These are phyloP conservation scores for Termitomyces sp. DNA, from an alignment of 1,284 basidiomycete genomes.

Conservation along the genomic window DNA sequence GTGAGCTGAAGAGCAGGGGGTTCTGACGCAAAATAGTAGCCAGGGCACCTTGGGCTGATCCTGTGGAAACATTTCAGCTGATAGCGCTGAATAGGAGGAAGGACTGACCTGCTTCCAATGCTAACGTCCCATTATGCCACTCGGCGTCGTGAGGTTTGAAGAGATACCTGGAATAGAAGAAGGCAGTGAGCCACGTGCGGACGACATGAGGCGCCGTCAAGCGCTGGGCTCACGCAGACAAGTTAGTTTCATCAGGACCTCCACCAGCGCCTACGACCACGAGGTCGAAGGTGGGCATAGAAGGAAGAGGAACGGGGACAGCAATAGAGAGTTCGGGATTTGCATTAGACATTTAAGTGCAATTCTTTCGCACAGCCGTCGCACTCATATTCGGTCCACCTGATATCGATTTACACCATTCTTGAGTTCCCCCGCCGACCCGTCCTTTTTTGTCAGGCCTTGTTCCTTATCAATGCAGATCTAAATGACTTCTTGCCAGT, in stretches of 20 bases:
- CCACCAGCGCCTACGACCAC: conserved; percentile 74
- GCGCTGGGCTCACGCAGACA: conserved; percentile 57
- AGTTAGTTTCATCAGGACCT: conserved; percentile 69
- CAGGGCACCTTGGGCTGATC: conserved; percentile 69
- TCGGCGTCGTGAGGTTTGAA: conserved; percentile 51
- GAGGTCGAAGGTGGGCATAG: conserved; percentile 58
- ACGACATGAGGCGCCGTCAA: conserved; percentile 10
- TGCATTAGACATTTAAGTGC: conserved; percentile 12
- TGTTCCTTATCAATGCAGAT: background rate
- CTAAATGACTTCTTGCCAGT: background rate
- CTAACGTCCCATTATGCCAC: conserved; percentile 69
- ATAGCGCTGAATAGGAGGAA: background rate
- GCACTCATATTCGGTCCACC: conserved; percentile 7
- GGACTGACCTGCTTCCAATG: conserved; percentile 63
- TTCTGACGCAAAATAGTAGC: conserved; percentile 46
- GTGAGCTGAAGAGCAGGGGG: conserved; percentile 46
- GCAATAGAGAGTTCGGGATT: conserved; percentile 5
- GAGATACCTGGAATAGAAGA: conserved; percentile 54
- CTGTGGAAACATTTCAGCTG: conserved; percentile 29
- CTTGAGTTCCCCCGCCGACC: background rate
- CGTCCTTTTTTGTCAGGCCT: background rate
- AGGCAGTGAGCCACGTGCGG: conserved; percentile 13
- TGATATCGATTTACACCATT: conserved; percentile 10
- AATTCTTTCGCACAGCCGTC: conserved; percentile 11
- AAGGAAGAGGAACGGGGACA: conserved; percentile 6